phyloP scores from a whole-genome alignment of 306 rosid species.

The Astragalus glycyphyllos region DNA sequence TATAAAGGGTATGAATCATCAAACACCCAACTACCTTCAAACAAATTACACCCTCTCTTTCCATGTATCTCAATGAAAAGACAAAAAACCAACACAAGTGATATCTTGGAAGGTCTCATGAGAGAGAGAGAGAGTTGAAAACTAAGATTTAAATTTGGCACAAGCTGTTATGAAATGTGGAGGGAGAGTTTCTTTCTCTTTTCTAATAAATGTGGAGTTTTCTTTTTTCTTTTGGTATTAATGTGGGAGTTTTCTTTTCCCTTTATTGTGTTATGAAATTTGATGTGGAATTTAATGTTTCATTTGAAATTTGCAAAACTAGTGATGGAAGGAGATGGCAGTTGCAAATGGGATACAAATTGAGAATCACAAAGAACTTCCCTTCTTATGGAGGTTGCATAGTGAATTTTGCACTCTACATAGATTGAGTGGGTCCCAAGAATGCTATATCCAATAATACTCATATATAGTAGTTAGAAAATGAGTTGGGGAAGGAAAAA shows the following conservation, averaged over 20 bases:
- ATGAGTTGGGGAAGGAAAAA: not conserved
- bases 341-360: not conserved
- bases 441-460: constrained; percentile 17
- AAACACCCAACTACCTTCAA: constrained; percentile 63
- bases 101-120: constrained; percentile 47
- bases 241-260: not conserved
- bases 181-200: not conserved
- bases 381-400: not conserved
- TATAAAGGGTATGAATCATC: constrained; percentile 72
- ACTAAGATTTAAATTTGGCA: not conserved
- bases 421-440: constrained; percentile 8
- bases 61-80: constrained; percentile 4
- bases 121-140: not conserved
- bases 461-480: not conserved
- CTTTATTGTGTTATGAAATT: not conserved
- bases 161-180: not conserved
- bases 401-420: not conserved
- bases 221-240: no score
- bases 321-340: constrained; percentile 11
- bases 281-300: not conserved
- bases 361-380: not conserved
- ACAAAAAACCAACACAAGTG: constrained; percentile 20
- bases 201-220: not conserved
- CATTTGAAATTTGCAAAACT: not conserved
- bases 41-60: constrained; percentile 53